These are phyloP conservation scores for Zygosaccharomyces sapae DNA, from an alignment of 1,139 yeast genomes.

Conservation along the genomic window DNA sequence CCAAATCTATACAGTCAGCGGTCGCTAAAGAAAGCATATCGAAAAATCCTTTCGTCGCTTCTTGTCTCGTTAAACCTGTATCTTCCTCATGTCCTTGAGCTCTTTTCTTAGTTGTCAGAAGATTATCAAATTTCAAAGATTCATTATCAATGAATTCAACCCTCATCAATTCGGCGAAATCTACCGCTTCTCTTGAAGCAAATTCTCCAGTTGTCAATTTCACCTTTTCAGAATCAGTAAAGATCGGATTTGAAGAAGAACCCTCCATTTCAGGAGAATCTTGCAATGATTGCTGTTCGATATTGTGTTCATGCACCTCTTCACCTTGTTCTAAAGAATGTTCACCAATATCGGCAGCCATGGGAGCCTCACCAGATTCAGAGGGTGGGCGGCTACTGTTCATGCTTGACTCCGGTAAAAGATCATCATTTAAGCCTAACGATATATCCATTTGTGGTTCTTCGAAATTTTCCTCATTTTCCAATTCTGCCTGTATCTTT, in stretches of 20 bases:
- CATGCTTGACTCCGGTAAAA: slow-evolving; percentile 8
- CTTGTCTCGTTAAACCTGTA: slow-evolving; percentile 44
- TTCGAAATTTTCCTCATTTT: slow-evolving; percentile 6
- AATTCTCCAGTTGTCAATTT: slow-evolving; percentile 22
- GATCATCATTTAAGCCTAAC: slow-evolving; percentile 23
- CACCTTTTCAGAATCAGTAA: slow-evolving; percentile 22
- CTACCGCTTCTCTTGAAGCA: slow-evolving; percentile 48
- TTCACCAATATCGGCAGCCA: slow-evolving; percentile 15
- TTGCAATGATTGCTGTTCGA: slow-evolving; percentile 5
- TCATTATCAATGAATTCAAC: slow-evolving; percentile 34
- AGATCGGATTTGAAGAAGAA: not conserved
- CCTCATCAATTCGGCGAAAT: slow-evolving; percentile 53
- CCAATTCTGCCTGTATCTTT: slow-evolving; percentile 7
- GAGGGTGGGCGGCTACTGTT: slow-evolving; percentile 6
- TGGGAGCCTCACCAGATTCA: slow-evolving; percentile 14
- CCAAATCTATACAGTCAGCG: slow-evolving; percentile 59
- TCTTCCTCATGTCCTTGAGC: slow-evolving; percentile 35
- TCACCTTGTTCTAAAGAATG: slow-evolving; percentile 7
- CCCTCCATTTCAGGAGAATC: not conserved
- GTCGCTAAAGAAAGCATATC: slow-evolving; percentile 82
- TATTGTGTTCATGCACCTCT: not conserved
- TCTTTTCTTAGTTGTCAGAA: slow-evolving; percentile 34
- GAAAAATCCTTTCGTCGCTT: slow-evolving; percentile 74
- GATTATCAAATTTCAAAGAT: slow-evolving; percentile 39
- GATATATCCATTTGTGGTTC: slow-evolving; percentile 27